Evolutionary conservation across 495 filamentous ascomycete genomes (phyloP).

Genomic region (Aspergillus steynii): DNA sequence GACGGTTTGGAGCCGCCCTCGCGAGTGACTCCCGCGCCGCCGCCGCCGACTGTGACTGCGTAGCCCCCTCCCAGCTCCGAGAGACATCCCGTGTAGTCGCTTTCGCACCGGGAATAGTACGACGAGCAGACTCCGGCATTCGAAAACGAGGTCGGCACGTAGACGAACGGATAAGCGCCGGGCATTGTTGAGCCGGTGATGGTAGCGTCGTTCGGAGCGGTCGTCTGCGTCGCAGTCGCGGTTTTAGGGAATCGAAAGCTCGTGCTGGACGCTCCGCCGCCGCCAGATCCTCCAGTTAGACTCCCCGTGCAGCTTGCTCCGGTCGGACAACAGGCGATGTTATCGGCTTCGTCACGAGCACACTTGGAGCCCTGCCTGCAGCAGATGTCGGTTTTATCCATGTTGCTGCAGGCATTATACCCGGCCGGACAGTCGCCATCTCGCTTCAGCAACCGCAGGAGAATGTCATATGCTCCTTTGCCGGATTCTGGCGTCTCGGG

Average conservation of each 20-base stretch:
- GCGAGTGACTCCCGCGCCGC: constrained; percentile 58
- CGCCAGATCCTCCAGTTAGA: constrained; percentile 38
- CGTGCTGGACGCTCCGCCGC: constrained; percentile 25
- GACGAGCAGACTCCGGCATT: constrained; percentile 65
- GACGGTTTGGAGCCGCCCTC: constrained; percentile 55
- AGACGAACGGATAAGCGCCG: constrained; percentile 62
- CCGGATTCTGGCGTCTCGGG: constrained; percentile 27
- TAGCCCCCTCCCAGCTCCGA: constrained; percentile 54
- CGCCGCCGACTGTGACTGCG: constrained; percentile 44
- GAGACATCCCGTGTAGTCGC: constrained; percentile 64
- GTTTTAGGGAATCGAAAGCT: constrained; percentile 40
- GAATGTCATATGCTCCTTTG: constrained; percentile 37
- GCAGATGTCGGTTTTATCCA: constrained; percentile 55
- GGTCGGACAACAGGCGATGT: constrained; percentile 67
- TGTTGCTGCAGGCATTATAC: constrained; percentile 51
- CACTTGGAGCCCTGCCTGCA: constrained; percentile 56
- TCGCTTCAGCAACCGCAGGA: constrained; percentile 35
- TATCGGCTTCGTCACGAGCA: constrained; percentile 55
- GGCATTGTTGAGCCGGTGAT: constrained; percentile 46
- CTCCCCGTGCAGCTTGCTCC: constrained; percentile 63
- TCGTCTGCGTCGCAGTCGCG: constrained; percentile 34
- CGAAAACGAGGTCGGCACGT: constrained; percentile 64
- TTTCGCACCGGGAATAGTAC: constrained; percentile 64
- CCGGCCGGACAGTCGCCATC: constrained; percentile 51
- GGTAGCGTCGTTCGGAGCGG: constrained; percentile 31